These are phyloP conservation scores for Adiantum capillusveneris DNA, from an alignment of 75 land plant genomes.

Conservation along the genomic window DNA sequence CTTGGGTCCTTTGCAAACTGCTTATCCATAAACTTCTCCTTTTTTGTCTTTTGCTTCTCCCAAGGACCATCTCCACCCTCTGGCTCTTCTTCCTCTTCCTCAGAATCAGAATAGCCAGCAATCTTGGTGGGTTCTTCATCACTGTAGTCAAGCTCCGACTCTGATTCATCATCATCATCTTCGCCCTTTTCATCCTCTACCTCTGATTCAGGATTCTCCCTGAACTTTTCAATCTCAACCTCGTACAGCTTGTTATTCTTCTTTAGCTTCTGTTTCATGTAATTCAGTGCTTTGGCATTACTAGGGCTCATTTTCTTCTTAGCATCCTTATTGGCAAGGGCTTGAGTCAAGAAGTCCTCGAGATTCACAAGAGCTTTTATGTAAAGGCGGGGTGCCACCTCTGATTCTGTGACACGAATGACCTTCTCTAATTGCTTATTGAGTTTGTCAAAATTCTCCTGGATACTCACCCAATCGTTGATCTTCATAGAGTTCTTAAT, in stretches of 20 bases:
- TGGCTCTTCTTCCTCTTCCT: slow-evolving; percentile 31
- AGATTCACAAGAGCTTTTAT: slow-evolving; percentile 81
- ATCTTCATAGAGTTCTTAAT: slow-evolving; percentile 85
- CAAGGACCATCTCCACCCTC: slow-evolving; percentile 41
- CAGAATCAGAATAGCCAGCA: slow-evolving; percentile 18
- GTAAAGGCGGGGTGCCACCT: slow-evolving; percentile 53
- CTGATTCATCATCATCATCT: slow-evolving; percentile 22
- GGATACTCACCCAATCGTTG: slow-evolving; percentile 88
- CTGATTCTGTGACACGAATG: slow-evolving; percentile 66
- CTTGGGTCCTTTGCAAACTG: slow-evolving; percentile 72
- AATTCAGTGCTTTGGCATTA: slow-evolving; percentile 81
- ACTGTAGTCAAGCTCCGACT: slow-evolving; percentile 25
- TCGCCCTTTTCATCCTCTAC: slow-evolving; percentile 40
- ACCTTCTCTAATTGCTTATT: slow-evolving; percentile 94
- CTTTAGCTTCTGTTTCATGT: slow-evolving; percentile 89
- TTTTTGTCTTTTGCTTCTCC: slow-evolving; percentile 44
- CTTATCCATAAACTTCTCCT: slow-evolving; percentile 44
- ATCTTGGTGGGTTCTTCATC: slow-evolving; percentile 23
- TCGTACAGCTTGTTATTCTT: slow-evolving; percentile 86
- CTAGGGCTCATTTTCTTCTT: slow-evolving; percentile 90
- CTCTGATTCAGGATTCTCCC: slow-evolving; percentile 59
- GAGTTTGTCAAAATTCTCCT: slow-evolving; percentile 81
- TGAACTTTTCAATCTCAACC: slow-evolving; percentile 52
- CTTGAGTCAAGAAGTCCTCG: slow-evolving; percentile 64
- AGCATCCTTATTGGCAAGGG: slow-evolving; percentile 73